Base-by-base conservation (phyloP, 176 grass and related monocot species). In the Thalia dealbata region DNA sequence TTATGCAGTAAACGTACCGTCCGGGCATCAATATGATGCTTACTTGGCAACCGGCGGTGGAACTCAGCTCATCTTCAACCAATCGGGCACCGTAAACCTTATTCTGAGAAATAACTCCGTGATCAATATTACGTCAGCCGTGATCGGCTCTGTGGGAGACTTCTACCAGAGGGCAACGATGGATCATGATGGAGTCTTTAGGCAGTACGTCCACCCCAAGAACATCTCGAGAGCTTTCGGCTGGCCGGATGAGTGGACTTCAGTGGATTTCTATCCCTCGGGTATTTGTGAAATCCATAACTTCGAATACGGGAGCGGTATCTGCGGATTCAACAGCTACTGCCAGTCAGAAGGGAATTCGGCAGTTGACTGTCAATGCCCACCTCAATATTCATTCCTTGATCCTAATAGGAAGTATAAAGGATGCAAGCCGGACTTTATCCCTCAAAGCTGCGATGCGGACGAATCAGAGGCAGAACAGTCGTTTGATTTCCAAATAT, bases 161-260 rank as follows among this genome's bases (percentile, higher is more conserved):
- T 88, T 65, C 73, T 91, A 88, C 74, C 77, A 83, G 22, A 84
- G 89, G 23, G 85, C 80, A 1, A 88, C 74, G 18, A 60, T 91
- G 26, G 82, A 91, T 18, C 66, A 61, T 13, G 89, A 88, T 23
- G 89, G 85, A 2, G 80, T 79, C 3, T 81, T 88, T 64, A 48
- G 85, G 59, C 89, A 88, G 27, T 91, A 91, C 59, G 19, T 76
- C 8, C 71, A 83, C 62, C 89, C 85, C n/a, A 91, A 76, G 58
- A 73, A 75, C 10, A 43, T 8, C 52, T 64, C 16, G 0, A 12
- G 10, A 18, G 48, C 18, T 19, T 4, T 7, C 14, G 76, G 9
- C 15, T 64, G 58, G 19, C 5, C 5, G 28, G 15, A 62, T 18
- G 27, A 21, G 41, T 91, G 89, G 85, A 78, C 35, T 14, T 3